phyloP scores from a whole-genome alignment of 73 alveolate genomes.

The Urostyla sp. region DNA sequence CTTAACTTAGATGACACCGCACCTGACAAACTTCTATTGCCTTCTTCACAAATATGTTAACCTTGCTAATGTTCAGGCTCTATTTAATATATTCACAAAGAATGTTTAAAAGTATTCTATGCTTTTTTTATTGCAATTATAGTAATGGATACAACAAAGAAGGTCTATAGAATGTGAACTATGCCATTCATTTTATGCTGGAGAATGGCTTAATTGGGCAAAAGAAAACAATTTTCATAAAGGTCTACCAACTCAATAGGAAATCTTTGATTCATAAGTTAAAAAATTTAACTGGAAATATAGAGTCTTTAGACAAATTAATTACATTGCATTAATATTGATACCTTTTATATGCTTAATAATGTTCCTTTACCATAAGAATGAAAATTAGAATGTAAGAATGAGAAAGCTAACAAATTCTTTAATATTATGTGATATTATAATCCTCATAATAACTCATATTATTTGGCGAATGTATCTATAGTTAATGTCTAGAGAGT shows the following conservation, averaged over 20 bases:
- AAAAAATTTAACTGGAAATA: constrained; percentile 22
- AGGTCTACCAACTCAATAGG: constrained; percentile 32
- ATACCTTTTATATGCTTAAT: too few species aligned
- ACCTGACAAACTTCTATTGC: background rate
- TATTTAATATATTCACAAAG: constrained; percentile 39
- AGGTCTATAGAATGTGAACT: constrained; percentile 28
- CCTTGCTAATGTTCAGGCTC: constrained; percentile 54
- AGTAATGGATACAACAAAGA: constrained; percentile 43
- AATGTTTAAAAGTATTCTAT: constrained; percentile 20
- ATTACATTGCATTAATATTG: too few species aligned
- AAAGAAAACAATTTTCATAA: constrained; percentile 41
- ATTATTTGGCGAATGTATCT: constrained; percentile 19
- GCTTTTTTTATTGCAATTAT: background rate
- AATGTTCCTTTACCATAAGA: too few species aligned
- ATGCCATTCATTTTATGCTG: constrained; percentile 19
- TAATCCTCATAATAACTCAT: background rate
- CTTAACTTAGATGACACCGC: background rate
- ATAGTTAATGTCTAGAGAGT: constrained; percentile 11
- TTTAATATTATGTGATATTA: too few species aligned
- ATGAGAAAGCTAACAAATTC: too few species aligned
- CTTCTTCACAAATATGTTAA: constrained; percentile 7
- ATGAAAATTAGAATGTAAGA: too few species aligned
- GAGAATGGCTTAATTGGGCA: constrained; percentile 56
- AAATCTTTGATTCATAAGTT: constrained; percentile 27
- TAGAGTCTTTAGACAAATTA: background rate